Base-by-base conservation (phyloP, 2,329 filamentous ascomycete species). In the Pezicula rhizophila region DNA sequence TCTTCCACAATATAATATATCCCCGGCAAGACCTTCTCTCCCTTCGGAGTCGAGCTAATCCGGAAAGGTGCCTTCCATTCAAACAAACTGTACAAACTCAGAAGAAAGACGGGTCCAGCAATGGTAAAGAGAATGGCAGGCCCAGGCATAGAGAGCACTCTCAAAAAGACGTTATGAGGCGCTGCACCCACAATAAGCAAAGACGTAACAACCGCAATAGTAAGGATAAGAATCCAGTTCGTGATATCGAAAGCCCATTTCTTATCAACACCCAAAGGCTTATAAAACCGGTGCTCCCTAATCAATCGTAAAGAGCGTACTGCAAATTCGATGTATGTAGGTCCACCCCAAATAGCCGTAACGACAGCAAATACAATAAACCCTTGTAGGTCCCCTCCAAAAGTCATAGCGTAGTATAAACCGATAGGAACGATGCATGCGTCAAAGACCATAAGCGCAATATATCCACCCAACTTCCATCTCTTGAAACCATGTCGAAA, bases 1-100 rank as follows among this genome's bases (percentile, higher is more conserved):
- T 87, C 83, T 64, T 87, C 83, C 23, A 85, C 77, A 26, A 86
- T 72, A 44, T 82, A 83, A 56, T 84, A 82, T 2, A 78, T 72
- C 2, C 79, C 75, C 0, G 83, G 83, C 3, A 77, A 73, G 49
- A 84, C 77, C 61, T 70, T 67, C 14, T 72, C 73, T 15, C 81
- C 81, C 59, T 80, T 82, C 1, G 73, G 73, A 0, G 80, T 79
- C 2, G 82, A 85, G 46, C 79, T 84, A 52, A 85, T 79, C 41
- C 79, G 76, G 58, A 80, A 83, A 0, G 79, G 80, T 0, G 80
- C 76, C 14, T 64, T 66, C 54, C 54, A 57, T 5, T 51, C 55
- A 44, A 40, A 45, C 60, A 63, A 57, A 15, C 59, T 51, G 20
- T 59, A 58, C 3, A 56, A 50, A 42, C 60, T 63, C 58, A 72